Conservation (phyloP, 2,329 filamentous ascomycete species). For the Venturia asperata region DNA sequence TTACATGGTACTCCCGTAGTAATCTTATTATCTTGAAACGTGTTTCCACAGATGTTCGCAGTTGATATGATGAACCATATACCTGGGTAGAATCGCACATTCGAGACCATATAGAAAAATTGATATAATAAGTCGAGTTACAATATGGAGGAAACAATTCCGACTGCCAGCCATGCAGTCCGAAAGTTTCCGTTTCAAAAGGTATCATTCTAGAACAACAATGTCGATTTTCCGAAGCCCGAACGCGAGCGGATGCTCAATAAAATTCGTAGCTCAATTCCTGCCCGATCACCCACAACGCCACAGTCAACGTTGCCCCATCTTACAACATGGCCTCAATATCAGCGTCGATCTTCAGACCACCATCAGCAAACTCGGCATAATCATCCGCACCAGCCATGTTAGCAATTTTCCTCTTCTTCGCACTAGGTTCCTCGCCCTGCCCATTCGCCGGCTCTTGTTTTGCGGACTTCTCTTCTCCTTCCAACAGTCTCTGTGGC, state of each 20-base stretch:
- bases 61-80: too few relatives aligned
- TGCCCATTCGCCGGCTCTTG: constrained; percentile 28
- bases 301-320: not conserved
- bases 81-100: too few relatives aligned
- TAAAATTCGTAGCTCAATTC: not conserved
- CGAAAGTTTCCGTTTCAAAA: not conserved
- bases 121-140: not conserved
- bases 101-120: not conserved
- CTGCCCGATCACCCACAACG: not conserved
- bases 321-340: constrained; percentile 17
- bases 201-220: not conserved
- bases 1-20: too few relatives aligned
- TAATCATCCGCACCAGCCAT: constrained; percentile 39
- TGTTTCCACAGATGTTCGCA: too few relatives aligned
- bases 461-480: constrained; percentile 32
- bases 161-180: too few relatives aligned
- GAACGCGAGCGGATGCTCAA: not conserved
- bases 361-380: constrained; percentile 32
- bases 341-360: constrained; percentile 21
- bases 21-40: too few relatives aligned
- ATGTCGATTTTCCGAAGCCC: not conserved
- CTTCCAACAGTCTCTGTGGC: constrained; percentile 19
- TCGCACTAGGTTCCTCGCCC: constrained; percentile 32
- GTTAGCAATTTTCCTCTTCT: constrained; percentile 45
- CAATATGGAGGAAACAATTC: too few relatives aligned